These are phyloP conservation scores for Ophiostoma piceae DNA, from an alignment of 2,329 filamentous ascomycete species.

Conservation along the genomic window DNA sequence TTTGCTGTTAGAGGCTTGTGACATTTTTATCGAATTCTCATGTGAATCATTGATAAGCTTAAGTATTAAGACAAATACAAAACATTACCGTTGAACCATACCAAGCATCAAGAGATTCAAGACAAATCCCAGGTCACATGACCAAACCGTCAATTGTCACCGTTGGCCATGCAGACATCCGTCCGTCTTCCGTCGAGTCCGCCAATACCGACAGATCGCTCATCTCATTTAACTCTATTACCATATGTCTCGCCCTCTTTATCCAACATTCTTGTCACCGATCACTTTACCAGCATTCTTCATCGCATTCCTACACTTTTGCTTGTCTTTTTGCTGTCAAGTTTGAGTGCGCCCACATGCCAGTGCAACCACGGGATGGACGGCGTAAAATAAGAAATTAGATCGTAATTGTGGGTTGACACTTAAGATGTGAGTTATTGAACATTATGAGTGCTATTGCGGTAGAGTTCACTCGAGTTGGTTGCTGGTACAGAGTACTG, in stretches of 20 bases:
- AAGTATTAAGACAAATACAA: neutral
- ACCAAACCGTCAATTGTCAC: neutral
- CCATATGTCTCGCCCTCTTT: neutral
- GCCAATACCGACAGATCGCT: slow-evolving; percentile 3
- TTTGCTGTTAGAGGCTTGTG: no score
- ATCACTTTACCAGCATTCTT: neutral
- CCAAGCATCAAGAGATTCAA: neutral
- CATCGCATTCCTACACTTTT: neutral
- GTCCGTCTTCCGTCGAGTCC: neutral
- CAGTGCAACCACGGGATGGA: neutral
- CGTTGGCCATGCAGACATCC: neutral
- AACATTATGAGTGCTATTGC: neutral
- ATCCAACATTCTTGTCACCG: neutral
- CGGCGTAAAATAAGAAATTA: neutral
- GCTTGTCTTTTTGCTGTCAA: no score
- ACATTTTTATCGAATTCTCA: neutral
- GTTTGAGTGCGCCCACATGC: slow-evolving; percentile 3
- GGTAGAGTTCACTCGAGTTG: no score
- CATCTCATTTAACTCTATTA: slow-evolving; percentile 1
- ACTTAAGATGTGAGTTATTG: neutral
- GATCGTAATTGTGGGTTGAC: neutral
- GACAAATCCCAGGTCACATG: neutral
- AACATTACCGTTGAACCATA: neutral
- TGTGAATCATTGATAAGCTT: neutral
- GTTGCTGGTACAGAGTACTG: no score